Evolutionary conservation across 73 alveolate genomes (phyloP), one percentile per base, ranked within the genome.

Genomic region (Paramecium bursaria): DNA sequence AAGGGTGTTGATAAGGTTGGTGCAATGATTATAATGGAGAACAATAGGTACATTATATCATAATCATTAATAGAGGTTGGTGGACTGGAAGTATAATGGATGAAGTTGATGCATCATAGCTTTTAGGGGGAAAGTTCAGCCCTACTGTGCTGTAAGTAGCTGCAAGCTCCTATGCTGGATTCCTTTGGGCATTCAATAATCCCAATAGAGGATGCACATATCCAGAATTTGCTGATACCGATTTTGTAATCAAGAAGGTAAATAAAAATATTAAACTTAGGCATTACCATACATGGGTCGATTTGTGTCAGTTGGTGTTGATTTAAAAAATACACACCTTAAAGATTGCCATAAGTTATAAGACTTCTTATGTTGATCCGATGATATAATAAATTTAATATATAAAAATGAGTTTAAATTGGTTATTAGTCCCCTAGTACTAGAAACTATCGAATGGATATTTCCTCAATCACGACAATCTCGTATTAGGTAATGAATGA

Each of bases 401-500:
- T 14, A 48, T 11, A 9, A 48, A 60, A 11, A 60, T 60, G 79
- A 60, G 79, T 60, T 35, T 60, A 53, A 60, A 53, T 60, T 60
- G 79, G 79, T 25, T 60, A 22, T 50, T 60, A 10, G 22, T 35
- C 23, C 79, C 79, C 30, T 39, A 76, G 54, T 50, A 46, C 29
- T 79, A 76, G 61, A 76, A 76, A 67, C 23, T 50, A 39, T 48
- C 80, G 31, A 79, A 79, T 53, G 82, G 88, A 21, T 76, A 76
- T 53, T 76, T 13, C 54, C 50, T 76, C 75, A 76, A 76, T 67
- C 88, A 76, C 52, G 88, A 76, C 61, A 76, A 76, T 39, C 73
- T 76, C 46, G 52, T 76, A 79, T 48, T 76, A 17, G 88, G 88
- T 52, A 76, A 53, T 48, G 4, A 11, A 22, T 27, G 29, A 26